phyloP scores from a whole-genome alignment of 148 eudicot species.

The Rhododendron mucronatum region DNA sequence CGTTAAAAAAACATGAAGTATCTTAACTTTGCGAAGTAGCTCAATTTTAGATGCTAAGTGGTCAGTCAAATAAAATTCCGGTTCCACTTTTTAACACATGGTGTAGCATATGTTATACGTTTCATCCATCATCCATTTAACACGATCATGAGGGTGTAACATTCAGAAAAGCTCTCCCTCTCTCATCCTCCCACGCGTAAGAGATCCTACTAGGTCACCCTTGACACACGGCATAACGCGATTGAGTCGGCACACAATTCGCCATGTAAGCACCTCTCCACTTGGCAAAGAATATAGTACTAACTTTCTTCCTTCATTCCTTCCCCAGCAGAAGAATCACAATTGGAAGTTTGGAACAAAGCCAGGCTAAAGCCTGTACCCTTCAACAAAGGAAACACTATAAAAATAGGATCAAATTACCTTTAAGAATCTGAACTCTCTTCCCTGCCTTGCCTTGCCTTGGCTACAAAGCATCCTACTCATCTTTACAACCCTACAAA shows the following conservation, averaged over 20 bases:
- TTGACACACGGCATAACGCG: background rate
- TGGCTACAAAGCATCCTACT: background rate
- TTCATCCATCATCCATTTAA: too few species aligned
- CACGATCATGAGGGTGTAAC: too few species aligned
- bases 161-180: too few species aligned
- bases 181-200: background rate
- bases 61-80: too few species aligned
- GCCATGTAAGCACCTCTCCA: background rate
- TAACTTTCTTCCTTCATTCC: background rate
- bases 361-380: background rate
- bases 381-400: background rate
- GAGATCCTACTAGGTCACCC: background rate
- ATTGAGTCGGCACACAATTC: background rate
- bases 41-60: too few species aligned
- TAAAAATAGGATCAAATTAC: background rate
- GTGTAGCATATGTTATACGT: background rate
- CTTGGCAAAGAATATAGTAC: background rate
- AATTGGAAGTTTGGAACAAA: constrained; percentile 6
- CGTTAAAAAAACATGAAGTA: too few species aligned
- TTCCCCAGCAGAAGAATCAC: background rate
- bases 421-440: constrained; percentile 11
- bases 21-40: too few species aligned
- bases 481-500: constrained; percentile 16
- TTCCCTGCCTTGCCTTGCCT: constrained; percentile 11
- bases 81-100: too few species aligned